Base-by-base conservation (phyloP, 441 rosid species). In the Cnidoscolus chayamansa region DNA sequence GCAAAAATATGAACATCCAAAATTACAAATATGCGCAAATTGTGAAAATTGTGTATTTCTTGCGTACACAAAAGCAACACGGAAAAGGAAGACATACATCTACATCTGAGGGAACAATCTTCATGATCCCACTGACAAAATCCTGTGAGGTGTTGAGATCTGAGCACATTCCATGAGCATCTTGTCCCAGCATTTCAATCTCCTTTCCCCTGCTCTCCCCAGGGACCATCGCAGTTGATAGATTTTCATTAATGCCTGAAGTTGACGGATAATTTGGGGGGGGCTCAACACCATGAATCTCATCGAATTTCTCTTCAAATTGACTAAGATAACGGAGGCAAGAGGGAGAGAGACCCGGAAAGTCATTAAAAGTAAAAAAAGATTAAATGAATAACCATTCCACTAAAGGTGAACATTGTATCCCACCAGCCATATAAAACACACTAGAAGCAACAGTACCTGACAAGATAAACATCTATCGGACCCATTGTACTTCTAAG, bases 401-500 rank as follows among this genome's bases (percentile, higher is more conserved):
- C 51, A 60, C 58, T 58, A 25, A 65, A 45, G 59, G 59, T 5
- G 50, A 57, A 51, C n/a, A 53, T 61, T 32, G 17, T n/a, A 4
- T 35, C 40, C 5, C 40, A 45, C 55, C 73, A 63, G 49, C 37
- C 40, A 47, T 40, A 54, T 25, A 48, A 40, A 60, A 74, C 9
- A 30, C 30, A 45, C 11, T 11, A 63, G 49, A 78, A 74, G 62
- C 15, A 72, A 76, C 5, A 25, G 73, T 81, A 93, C 99, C 99
- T 93, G 81, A 95, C 98, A 60, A 95, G 90, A 75, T 89, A 95
- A 80, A 95, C 97, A 81, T 95, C 98, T 79, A 95, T 90, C 0
- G 97, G 97, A 70, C 98, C 99, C 98, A 93, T 95, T 50, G 99
- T 88, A 75, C 99, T 95, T 85, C 98, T 88, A 48, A 95, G 86